Evolutionary conservation across 768 basidiomycete genomes (phyloP).

Genomic region (Amanita thiersii): DNA sequence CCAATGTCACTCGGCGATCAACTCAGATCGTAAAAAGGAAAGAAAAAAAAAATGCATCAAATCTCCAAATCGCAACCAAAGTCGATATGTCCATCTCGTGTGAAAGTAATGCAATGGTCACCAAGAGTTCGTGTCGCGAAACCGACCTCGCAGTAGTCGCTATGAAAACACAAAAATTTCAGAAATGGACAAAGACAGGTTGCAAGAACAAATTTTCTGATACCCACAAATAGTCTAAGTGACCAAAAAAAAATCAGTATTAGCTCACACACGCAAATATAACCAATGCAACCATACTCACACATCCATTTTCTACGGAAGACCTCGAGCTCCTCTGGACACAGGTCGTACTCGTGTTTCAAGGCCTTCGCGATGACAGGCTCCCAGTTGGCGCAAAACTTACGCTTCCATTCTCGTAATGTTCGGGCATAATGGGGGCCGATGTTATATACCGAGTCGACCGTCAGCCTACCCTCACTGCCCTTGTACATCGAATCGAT

Average conservation of each 20-base stretch:
- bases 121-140: slow-evolving; percentile 14
- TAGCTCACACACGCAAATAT: background rate
- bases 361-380: slow-evolving; percentile 51
- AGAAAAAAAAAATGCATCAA: background rate
- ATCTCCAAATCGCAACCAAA: slow-evolving; percentile 10
- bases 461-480: slow-evolving; percentile 43
- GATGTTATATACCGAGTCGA: slow-evolving; percentile 65
- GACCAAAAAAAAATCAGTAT: too few relatives aligned
- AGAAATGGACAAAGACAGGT: too few relatives aligned
- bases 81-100: slow-evolving; percentile 12
- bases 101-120: slow-evolving; percentile 14
- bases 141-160: slow-evolving; percentile 13
- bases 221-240: background rate
- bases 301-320: slow-evolving; percentile 73
- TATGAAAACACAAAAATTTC: background rate
- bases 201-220: background rate
- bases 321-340: slow-evolving; percentile 57
- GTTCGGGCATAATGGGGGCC: slow-evolving; percentile 77
- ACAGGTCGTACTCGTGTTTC: slow-evolving; percentile 38
- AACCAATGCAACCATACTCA: too few relatives aligned
- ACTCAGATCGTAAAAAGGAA: too few relatives aligned
- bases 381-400: slow-evolving; percentile 55
- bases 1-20: too few relatives aligned
- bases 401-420: slow-evolving; percentile 63
- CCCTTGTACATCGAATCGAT: slow-evolving; percentile 30